phyloP scores from a whole-genome alignment of 2,329 filamentous ascomycete species.

The Diaporthe velutina region DNA sequence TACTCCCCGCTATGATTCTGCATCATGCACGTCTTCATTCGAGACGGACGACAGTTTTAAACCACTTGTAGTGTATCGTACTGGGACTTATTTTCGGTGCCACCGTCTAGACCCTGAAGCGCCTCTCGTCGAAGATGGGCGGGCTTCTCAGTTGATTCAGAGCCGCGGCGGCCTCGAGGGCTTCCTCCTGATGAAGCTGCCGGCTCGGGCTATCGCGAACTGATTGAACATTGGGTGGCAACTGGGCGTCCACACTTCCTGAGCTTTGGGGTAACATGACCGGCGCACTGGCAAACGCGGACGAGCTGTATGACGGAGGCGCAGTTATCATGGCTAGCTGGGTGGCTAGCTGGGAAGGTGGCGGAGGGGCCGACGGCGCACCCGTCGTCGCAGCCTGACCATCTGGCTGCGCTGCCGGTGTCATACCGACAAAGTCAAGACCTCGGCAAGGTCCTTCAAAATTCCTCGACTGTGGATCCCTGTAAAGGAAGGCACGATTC shows the following conservation, averaged over 20 bases:
- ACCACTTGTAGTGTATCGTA: neutral
- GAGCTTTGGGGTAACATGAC: neutral
- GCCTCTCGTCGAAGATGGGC: slow-evolving; percentile 29
- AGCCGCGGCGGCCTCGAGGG: slow-evolving; percentile 36
- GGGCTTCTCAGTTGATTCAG: slow-evolving; percentile 34
- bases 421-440: slow-evolving; percentile 32
- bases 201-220: slow-evolving; percentile 31
- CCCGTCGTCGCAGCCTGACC: neutral
- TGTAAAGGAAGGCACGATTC: slow-evolving; percentile 27
- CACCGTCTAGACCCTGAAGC: slow-evolving; percentile 16
- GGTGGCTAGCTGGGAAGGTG: slow-evolving; percentile 24
- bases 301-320: neutral
- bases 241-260: neutral
- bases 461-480: slow-evolving; percentile 18
- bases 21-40: neutral
- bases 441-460: slow-evolving; percentile 25
- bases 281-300: neutral
- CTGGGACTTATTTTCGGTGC: neutral
- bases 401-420: neutral
- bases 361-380: neutral
- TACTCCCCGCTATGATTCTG: neutral
- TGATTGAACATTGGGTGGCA: neutral
- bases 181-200: slow-evolving; percentile 35
- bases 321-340: slow-evolving; percentile 29
- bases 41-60: neutral